Evolutionary conservation across 176 grass and related monocot species (phyloP), one percentile per base, ranked within the genome.

Genomic region (Microstegium vimineum): DNA sequence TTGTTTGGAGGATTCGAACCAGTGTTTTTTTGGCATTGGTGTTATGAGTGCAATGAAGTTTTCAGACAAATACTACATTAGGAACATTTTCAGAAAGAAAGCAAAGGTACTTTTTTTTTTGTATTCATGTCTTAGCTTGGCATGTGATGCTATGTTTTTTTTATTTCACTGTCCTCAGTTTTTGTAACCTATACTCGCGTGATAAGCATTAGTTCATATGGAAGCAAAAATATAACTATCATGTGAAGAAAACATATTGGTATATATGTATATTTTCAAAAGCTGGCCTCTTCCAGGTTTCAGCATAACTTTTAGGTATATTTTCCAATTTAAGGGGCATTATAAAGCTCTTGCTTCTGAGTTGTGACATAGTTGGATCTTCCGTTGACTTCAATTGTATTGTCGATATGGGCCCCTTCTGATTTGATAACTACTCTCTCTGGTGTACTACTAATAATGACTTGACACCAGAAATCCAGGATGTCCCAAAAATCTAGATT

Each of bases 1-100:
- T 62, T 18, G 12, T 36, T 32, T 40, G 2, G 34, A 66, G 31
- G 57, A 81, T 86, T 54, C 9, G 18, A 66, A 74, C 33, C 28
- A 38, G n/a, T 52, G 13, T 40, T 31, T 17, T 69, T 32, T 34
- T 16, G 23, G 32, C 32, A 15, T 15, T 69, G 8, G 11, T 72
- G 27, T 72, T 73, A 62, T 73, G 28, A 22, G 43, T 73, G 56
- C 56, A 74, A 27, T 49, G 69, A 62, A 71, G 36, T 78, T 71
- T 71, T 30, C 28, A 36, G 71, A 47, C 14, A 78, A 78, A 35
- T 2, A 65, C 23, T 22, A 49, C 59, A 47, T 18, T 64, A 79
- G 22, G 14, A 52, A 79, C 3, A 33, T 78, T 67, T 62, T 4
- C 41, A 83, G 4, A 22, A 47, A 64, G 22, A 8, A 22, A 75